Conservation (phyloP, 2,329 filamentous ascomycete genomes). For the Xylaria sp. region DNA sequence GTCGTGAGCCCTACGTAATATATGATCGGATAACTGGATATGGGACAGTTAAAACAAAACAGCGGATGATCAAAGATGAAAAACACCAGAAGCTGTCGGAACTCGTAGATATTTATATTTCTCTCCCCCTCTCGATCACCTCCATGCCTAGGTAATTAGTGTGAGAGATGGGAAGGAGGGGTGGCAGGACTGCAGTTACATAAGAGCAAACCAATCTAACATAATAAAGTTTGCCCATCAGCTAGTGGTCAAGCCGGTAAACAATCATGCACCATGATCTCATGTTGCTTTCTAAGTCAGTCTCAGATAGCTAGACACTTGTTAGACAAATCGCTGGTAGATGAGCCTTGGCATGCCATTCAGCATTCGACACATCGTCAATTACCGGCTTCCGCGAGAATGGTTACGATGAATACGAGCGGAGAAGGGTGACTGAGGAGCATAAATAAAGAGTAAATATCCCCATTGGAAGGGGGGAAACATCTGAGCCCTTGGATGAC, state of each 20-base stretch:
- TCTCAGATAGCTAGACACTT: background rate
- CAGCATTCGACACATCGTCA: background rate
- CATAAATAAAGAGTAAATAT: background rate
- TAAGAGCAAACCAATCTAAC: background rate
- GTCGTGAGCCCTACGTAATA: background rate
- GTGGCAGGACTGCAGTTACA: background rate
- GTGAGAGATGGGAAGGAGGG: background rate
- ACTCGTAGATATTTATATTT: conserved; percentile 28
- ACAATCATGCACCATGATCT: conserved; percentile 24
- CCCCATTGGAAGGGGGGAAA: background rate
- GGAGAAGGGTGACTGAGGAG: background rate
- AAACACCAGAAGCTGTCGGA: background rate
- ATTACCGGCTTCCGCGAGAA: background rate
- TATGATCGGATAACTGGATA: background rate
- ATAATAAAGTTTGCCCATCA: conserved; percentile 16
- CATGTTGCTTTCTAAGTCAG: conserved; percentile 11
- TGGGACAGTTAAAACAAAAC: background rate
- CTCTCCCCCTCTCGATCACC: background rate
- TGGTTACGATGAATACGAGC: conserved; percentile 13
- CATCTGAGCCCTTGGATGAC: background rate
- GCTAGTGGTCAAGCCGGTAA: background rate
- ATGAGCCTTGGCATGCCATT: conserved; percentile 5
- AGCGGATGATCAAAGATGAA: background rate
- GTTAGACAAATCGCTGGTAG: background rate
- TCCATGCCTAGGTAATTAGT: background rate